These are phyloP conservation scores for Podospora fimiseda DNA, from an alignment of 495 filamentous ascomycete genomes.

Conservation along the genomic window DNA sequence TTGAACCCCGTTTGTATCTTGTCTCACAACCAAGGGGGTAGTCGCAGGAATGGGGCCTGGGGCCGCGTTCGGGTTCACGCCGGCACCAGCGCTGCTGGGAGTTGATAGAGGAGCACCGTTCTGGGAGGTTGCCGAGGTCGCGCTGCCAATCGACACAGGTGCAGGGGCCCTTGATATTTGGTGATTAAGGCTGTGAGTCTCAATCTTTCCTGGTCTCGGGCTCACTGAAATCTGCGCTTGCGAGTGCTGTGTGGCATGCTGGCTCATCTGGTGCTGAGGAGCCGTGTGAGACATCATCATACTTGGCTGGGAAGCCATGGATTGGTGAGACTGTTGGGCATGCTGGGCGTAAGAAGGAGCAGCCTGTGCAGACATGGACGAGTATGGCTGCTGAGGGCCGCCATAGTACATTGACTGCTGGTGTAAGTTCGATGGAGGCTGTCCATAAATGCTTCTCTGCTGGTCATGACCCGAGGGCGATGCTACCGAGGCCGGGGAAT, in stretches of 20 bases:
- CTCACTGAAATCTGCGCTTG: conserved; percentile 53
- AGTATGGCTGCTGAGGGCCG: conserved; percentile 52
- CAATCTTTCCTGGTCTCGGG: conserved; percentile 55
- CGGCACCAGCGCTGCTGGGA: conserved; percentile 35
- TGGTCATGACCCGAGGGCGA: conserved; percentile 86
- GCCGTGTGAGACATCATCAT: conserved; percentile 55
- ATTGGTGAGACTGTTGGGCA: conserved; percentile 61
- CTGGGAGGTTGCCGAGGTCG: conserved; percentile 37
- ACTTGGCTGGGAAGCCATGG: conserved; percentile 46
- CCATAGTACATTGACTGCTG: conserved; percentile 71
- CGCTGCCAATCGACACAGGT: conserved; percentile 44
- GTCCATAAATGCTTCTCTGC: conserved; percentile 76
- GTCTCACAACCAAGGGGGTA: conserved; percentile 86
- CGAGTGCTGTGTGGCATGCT: conserved; percentile 40
- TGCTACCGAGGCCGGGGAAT: conserved; percentile 91
- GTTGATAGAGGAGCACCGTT: conserved; percentile 51
- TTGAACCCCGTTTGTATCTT: conserved; percentile 94
- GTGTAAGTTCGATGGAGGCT: conserved; percentile 68
- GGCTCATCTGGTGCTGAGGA: conserved; percentile 44
- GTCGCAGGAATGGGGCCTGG: conserved; percentile 99
- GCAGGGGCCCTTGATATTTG: conserved; percentile 50
- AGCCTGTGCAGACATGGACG: conserved; percentile 58
- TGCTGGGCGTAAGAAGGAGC: conserved; percentile 73
- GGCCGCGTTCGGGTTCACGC: conserved; percentile 81
- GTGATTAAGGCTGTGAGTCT: conserved; percentile 48